A percentile compares a stretch with the other conserved stretches of the same genome.
Evolutionary conservation across 148 eudicot species (phyloP).

Genomic region (Chenopodium quinoa): DNA sequence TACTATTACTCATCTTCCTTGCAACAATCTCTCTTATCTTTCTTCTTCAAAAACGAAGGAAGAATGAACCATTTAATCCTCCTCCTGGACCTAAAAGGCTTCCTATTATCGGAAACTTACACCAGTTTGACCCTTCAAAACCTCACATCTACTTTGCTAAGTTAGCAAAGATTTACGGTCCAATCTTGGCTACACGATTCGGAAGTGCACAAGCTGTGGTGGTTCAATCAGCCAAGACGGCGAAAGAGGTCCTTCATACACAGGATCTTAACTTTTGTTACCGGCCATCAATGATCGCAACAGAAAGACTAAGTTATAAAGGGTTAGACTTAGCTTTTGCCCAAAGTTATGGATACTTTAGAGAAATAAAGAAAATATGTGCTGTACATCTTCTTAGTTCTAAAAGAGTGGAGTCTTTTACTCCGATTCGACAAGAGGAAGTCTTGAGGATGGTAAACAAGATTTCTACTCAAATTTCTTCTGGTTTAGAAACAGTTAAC

Average conservation of each 20-base stretch:
- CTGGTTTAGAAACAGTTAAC: neutral
- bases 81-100: slow-evolving; percentile 27
- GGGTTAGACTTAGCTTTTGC: slow-evolving; percentile 10
- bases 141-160: slow-evolving; percentile 9
- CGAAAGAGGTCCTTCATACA: slow-evolving; percentile 27
- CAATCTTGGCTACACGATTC: slow-evolving; percentile 17
- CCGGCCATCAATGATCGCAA: slow-evolving; percentile 14
- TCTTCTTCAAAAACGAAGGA: no score
- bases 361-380: slow-evolving; percentile 10
- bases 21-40: no score
- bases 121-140: slow-evolving; percentile 18
- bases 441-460: neutral
- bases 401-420: slow-evolving; percentile 6
- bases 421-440: neutral
- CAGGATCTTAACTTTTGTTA: slow-evolving; percentile 30
- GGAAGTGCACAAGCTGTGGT: slow-evolving; percentile 18
- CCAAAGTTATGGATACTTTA: neutral
- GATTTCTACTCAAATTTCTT: neutral
- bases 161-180: slow-evolving; percentile 26
- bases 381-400: slow-evolving; percentile 3
- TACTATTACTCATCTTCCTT: no score
- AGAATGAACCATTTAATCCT: neutral
- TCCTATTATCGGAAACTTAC: slow-evolving; percentile 30
- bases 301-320: slow-evolving; percentile 17
- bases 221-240: slow-evolving; percentile 24